Evolutionary conservation across 768 basidiomycete species (phyloP).

Genomic region (Arthromyces matolae): DNA sequence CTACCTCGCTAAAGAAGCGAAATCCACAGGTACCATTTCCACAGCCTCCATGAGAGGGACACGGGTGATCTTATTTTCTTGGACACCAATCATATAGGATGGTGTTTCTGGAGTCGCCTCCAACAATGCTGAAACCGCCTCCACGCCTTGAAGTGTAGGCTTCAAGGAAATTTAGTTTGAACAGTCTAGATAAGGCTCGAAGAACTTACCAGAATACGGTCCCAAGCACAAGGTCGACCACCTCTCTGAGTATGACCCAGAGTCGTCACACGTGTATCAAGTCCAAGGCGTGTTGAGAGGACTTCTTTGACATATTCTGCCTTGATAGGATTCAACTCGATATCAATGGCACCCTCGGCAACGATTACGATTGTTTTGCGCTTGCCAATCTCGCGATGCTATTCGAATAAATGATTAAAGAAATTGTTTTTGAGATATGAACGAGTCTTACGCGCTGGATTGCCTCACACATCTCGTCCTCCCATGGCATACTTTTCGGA

Average conservation of each 20-base stretch:
- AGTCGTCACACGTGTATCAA: slow-evolving; percentile 95
- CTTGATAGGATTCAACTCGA: slow-evolving; percentile 84
- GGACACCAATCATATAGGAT: slow-evolving; percentile 95
- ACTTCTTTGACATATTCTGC: slow-evolving; percentile 90
- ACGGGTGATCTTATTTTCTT: slow-evolving; percentile 92
- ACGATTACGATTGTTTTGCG: slow-evolving; percentile 98
- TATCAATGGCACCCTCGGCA: slow-evolving; percentile 93
- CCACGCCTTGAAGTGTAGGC: slow-evolving; percentile 95
- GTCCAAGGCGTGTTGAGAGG: slow-evolving; percentile 77
- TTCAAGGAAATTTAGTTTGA: slow-evolving; percentile 28
- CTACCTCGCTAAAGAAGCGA: slow-evolving; percentile 4
- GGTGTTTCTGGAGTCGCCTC: slow-evolving; percentile 85
- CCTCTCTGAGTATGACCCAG: slow-evolving; percentile 97
- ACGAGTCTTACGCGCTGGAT: slow-evolving; percentile 63
- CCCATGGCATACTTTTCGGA: slow-evolving; percentile 77
- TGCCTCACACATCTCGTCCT: slow-evolving; percentile 84
- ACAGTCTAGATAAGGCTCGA: not conserved
- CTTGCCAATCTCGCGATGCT: slow-evolving; percentile 93
- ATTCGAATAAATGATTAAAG: not conserved
- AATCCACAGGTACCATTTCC: slow-evolving; percentile 57
- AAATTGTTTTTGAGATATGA: not conserved
- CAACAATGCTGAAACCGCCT: slow-evolving; percentile 86
- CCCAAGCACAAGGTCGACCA: slow-evolving; percentile 88
- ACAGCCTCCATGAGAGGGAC: slow-evolving; percentile 94
- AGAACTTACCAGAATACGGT: slow-evolving; percentile 79